Evolutionary conservation across 2,329 filamentous ascomycete species (phyloP).

Genomic region (Fusarium decemcellulare): DNA sequence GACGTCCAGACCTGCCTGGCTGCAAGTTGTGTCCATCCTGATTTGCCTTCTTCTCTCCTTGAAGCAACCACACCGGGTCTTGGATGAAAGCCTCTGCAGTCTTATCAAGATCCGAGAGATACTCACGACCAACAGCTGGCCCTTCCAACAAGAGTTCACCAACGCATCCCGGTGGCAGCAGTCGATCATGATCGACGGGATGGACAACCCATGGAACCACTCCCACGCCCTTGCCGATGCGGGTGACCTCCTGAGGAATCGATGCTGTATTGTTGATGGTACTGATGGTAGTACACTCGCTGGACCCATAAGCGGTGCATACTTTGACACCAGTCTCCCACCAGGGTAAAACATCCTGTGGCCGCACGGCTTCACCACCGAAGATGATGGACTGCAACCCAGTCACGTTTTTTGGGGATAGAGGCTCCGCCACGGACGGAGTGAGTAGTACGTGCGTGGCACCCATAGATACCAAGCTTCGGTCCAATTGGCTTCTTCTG

Average conservation of each 20-base stretch:
- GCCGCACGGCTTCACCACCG: background rate
- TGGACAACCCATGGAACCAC: conserved; percentile 36
- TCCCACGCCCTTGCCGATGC: conserved; percentile 9
- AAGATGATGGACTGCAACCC: background rate
- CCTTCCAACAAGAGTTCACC: conserved; percentile 45
- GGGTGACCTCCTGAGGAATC: background rate
- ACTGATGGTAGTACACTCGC: background rate
- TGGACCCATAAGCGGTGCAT: conserved; percentile 23
- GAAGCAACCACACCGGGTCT: conserved; percentile 42
- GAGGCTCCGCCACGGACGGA: conserved; percentile 1
- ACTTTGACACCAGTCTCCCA: conserved; percentile 3
- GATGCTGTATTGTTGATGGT: background rate
- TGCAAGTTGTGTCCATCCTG: background rate
- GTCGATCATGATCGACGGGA: conserved; percentile 28
- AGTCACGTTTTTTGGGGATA: background rate
- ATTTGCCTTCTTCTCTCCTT: conserved; percentile 19
- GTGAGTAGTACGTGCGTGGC: background rate
- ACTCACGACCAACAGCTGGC: conserved; percentile 35
- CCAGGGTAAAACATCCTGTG: background rate
- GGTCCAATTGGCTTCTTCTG: background rate
- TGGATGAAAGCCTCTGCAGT: conserved; percentile 43
- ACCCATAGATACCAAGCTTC: background rate
- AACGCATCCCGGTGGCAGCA: conserved; percentile 31
- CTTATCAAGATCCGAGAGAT: conserved; percentile 24
- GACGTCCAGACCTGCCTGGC: conserved; percentile 14